Base-by-base conservation (phyloP, 805 yeast genomes). In the Geotrichum ghanense region DNA sequence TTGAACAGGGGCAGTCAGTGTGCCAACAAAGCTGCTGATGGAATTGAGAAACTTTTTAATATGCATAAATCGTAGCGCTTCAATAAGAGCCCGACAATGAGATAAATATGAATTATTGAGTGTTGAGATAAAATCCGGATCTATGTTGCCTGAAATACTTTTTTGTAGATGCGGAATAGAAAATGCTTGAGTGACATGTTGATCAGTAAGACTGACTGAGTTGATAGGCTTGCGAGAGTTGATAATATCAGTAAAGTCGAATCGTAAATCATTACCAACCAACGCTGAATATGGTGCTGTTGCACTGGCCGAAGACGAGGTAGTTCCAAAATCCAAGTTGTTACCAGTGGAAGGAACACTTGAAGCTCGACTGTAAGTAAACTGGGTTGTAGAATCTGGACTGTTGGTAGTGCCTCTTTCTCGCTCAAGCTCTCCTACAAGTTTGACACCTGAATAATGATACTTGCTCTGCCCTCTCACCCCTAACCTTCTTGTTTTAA, bases 391-490 rank as follows among this genome's bases (percentile, higher is more conserved):
- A 5, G 25, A 20, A 35, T 51, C 56, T 2, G 56, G 54, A 23
- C 52, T 49, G 43, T 42, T 45, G 55, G 59, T 44, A 54, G 53
- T 16, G 12, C 53, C 54, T 7, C 51, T 47, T 12, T 53, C 44
- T 22, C 47, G 42, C 43, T 50, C 45, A 17, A 46, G 50, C 52
- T 67, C 69, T 21, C 67, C 71, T 6, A 69, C 56, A 50, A 68
- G 64, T 52, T 71, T 73, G 45, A 88, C 70, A 2, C 95, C 95
- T 62, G 90, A 83, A 58, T 85, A 87, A 60, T 86, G 94, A 62
- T 88, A 88, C 59, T 82, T 82, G 19, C 90, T 79, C 57, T 81
- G 83, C 1, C 89, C 89, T 44, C 95, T 70, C 61, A 80, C 76
- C 1, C 96, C 96, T 45, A 87, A 67, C 46, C 96, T 71, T 52